Conservation (phyloP, 2,329 filamentous ascomycete genomes). For the Thelonectria rubi region DNA sequence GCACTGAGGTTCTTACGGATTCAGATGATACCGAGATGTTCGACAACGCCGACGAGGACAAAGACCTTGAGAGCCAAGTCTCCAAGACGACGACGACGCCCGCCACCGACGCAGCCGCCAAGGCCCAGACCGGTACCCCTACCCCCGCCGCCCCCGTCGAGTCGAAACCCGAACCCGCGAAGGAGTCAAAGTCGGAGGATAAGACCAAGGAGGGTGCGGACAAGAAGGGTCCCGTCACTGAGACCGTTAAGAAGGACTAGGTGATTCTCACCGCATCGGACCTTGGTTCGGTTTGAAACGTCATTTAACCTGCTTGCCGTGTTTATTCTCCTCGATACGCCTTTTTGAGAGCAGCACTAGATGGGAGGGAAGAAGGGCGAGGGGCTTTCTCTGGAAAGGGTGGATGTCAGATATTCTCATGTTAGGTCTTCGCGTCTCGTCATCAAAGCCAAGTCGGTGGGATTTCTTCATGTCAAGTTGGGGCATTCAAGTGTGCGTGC, state of each 20-base stretch:
- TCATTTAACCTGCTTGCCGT: slow-evolving; percentile 30
- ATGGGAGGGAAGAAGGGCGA: slow-evolving; percentile 19
- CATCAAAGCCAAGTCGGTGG: slow-evolving; percentile 36
- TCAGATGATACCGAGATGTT: slow-evolving; percentile 94
- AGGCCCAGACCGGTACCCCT: slow-evolving; percentile 27
- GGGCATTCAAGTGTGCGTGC: slow-evolving; percentile 27
- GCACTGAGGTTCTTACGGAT: slow-evolving; percentile 89
- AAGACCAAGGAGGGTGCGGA: slow-evolving; percentile 36
- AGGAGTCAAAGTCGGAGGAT: slow-evolving; percentile 35
- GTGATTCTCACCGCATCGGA: slow-evolving; percentile 38
- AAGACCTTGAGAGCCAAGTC: slow-evolving; percentile 86
- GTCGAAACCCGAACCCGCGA: slow-evolving; percentile 38
- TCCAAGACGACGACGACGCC: slow-evolving; percentile 60
- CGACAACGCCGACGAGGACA: slow-evolving; percentile 84
- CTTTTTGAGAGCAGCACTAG: slow-evolving; percentile 18
- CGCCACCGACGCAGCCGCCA: slow-evolving; percentile 38
- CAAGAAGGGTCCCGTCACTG: slow-evolving; percentile 39
- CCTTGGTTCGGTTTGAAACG: slow-evolving; percentile 30
- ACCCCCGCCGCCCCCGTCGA: slow-evolving; percentile 36
- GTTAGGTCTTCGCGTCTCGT: slow-evolving; percentile 39
- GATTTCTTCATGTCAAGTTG: slow-evolving; percentile 38
- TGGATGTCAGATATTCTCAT: slow-evolving; percentile 42
- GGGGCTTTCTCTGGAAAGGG: slow-evolving; percentile 20
- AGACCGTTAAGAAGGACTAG: slow-evolving; percentile 51
- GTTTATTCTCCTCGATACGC: slow-evolving; percentile 32